Conservation (phyloP, 2,329 filamentous ascomycete species). For the Mycosphaerella sp. region DNA sequence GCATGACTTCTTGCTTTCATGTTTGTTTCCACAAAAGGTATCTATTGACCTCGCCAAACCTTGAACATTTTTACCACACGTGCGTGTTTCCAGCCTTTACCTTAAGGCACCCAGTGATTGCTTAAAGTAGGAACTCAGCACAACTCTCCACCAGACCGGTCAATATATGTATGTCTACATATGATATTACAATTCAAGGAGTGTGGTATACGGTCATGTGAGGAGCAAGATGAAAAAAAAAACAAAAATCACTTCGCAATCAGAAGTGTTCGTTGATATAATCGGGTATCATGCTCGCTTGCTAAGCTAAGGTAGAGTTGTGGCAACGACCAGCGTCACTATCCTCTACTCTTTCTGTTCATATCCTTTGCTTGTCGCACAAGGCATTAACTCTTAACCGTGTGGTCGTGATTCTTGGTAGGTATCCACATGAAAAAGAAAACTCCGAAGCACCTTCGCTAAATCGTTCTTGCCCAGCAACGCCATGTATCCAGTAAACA, state of each 20-base stretch:
- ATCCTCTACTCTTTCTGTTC: background rate
- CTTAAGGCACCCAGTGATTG: too few species aligned
- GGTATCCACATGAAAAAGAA: background rate
- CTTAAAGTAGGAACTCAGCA: too few species aligned
- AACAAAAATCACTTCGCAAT: background rate
- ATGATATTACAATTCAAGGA: too few species aligned
- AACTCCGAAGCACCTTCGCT: constrained; percentile 3
- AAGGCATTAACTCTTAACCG: background rate
- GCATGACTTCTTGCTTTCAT: too few species aligned
- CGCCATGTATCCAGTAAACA: background rate
- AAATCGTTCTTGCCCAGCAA: background rate
- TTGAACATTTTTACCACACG: too few species aligned
- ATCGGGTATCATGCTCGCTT: background rate
- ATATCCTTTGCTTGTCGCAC: background rate
- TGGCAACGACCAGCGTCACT: background rate
- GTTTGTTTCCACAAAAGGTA: too few species aligned
- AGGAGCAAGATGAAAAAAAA: background rate
- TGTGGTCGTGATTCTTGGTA: background rate
- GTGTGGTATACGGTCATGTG: too few species aligned
- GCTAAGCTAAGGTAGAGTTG: background rate
- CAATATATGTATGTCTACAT: too few species aligned
- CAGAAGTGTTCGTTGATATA: background rate
- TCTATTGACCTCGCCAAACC: too few species aligned
- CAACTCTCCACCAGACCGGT: too few species aligned
- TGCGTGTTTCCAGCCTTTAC: too few species aligned